Conservation (phyloP, 2,329 filamentous ascomycete species). For the Cordyceps cateniannulata region DNA sequence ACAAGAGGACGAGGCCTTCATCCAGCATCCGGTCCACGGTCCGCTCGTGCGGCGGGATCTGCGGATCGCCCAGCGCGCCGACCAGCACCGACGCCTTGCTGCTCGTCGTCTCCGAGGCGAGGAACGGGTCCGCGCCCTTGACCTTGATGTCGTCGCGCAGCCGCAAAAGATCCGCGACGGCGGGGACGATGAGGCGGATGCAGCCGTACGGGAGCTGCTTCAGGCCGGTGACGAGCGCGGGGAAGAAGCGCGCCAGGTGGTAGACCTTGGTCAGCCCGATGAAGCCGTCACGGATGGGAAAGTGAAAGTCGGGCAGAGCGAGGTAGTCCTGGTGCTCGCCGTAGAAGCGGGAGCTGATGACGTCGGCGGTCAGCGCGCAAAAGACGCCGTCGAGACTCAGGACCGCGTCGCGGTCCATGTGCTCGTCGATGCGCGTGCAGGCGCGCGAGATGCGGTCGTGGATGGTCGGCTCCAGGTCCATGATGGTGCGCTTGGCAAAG, state of each 20-base stretch:
- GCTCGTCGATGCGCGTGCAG: neutral
- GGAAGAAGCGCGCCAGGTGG: neutral
- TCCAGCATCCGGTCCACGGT: slow-evolving; percentile 14
- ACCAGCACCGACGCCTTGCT: neutral
- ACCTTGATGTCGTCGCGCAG: neutral
- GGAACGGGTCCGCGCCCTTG: neutral
- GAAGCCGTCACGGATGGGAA: neutral
- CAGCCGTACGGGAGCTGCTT: neutral
- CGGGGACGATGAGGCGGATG: neutral
- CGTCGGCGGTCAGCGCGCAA: slow-evolving; percentile 3
- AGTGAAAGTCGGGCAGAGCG: neutral
- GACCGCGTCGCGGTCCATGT: neutral
- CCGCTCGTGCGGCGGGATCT: slow-evolving; percentile 13
- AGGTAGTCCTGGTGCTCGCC: neutral
- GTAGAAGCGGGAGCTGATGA: neutral
- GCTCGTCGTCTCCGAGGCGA: neutral
- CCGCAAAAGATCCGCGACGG: neutral
- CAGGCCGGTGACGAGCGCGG: neutral
- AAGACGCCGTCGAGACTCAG: slow-evolving; percentile 4
- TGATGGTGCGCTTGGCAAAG: slow-evolving; percentile 15
- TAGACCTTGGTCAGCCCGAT: neutral
- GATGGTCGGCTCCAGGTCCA: neutral
- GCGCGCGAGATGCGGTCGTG: neutral
- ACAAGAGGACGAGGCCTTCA: slow-evolving; percentile 15
- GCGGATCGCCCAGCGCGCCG: neutral